A percentile compares a stretch with the other conserved stretches of the same genome.
Conservation (phyloP, 352 stramenopile genomes). For the Pythium rhizo-oryzae region DNA sequence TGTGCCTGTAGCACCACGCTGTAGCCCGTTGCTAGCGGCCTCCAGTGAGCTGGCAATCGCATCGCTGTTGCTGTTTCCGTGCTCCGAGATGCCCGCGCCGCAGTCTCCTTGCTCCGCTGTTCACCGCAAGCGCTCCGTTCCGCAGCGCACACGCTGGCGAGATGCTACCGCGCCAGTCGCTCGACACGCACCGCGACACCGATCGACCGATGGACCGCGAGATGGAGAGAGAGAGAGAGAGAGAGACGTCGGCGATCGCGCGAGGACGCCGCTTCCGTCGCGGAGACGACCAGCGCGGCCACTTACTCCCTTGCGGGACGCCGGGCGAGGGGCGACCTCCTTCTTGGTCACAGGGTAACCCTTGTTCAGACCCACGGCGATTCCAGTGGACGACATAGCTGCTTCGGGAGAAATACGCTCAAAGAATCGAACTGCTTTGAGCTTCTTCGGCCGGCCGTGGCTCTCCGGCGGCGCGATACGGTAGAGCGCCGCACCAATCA, state of each 20-base stretch:
- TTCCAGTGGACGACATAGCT: constrained; percentile 92
- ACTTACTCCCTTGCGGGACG: constrained; percentile 92
- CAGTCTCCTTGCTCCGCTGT: no score
- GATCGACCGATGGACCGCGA: no score
- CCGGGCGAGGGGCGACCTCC: constrained; percentile 82
- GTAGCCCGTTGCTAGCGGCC: no score
- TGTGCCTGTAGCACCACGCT: no score
- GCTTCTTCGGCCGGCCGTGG: constrained; percentile 18
- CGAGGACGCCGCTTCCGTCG: background rate
- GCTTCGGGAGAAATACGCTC: constrained; percentile 76
- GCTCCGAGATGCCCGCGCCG: no score
- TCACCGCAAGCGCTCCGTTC: no score
- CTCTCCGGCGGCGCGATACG: constrained; percentile 20
- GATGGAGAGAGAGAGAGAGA: background rate
- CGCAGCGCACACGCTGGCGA: no score
- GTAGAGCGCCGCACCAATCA: constrained; percentile 38
- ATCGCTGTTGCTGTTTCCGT: no score
- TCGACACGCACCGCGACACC: no score
- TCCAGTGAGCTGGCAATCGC: no score
- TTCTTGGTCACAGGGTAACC: constrained; percentile 93
- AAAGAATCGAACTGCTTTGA: constrained; percentile 81
- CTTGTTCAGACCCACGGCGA: constrained; percentile 92
- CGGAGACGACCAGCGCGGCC: background rate
- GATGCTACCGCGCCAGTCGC: background rate
- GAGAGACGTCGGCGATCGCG: background rate